Conservation (phyloP, 306 rosid genomes). For the Potentilla sterilis region DNA sequence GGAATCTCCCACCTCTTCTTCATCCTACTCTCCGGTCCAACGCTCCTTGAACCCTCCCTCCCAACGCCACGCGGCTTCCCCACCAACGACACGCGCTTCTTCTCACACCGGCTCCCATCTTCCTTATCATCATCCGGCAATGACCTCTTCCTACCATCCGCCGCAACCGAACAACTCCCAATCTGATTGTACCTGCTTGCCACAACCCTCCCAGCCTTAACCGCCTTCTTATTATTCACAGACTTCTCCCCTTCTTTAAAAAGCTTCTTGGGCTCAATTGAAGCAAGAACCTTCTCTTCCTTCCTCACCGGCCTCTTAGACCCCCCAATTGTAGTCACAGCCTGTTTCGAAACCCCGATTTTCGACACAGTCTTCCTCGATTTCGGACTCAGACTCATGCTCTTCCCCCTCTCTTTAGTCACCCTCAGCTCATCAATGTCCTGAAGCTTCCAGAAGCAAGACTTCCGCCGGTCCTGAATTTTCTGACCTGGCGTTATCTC, state of each 20-base stretch:
- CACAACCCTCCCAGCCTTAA: constrained; percentile 67
- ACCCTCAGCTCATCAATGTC: constrained; percentile 51
- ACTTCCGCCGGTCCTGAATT: constrained; percentile 67
- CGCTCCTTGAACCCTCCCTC: constrained; percentile 19
- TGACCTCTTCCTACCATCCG: constrained; percentile 65
- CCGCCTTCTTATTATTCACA: constrained; percentile 34
- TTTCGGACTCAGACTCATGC: constrained; percentile 53
- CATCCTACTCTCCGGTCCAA: constrained; percentile 39
- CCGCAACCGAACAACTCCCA: constrained; percentile 24
- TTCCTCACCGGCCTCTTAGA: constrained; percentile 49
- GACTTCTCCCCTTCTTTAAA: constrained; percentile 66
- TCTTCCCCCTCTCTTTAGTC: constrained; percentile 46
- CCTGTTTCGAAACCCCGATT: constrained; percentile 37
- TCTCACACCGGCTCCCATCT: constrained; percentile 37
- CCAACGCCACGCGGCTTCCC: constrained; percentile 31
- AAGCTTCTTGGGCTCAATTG: constrained; percentile 71
- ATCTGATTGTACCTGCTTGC: constrained; percentile 70
- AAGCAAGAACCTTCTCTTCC: constrained; percentile 40
- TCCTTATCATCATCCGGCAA: constrained; percentile 63
- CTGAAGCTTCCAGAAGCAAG: constrained; percentile 68
- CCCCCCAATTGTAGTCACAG: constrained; percentile 42
- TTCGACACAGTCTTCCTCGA: constrained; percentile 41
- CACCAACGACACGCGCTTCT: constrained; percentile 42
- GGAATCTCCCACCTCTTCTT: constrained; percentile 74
- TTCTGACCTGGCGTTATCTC: constrained; percentile 52